These are phyloP conservation scores for Triticum timopheevii DNA, from an alignment of 176 grass and related monocot genomes.

Conservation along the genomic window DNA sequence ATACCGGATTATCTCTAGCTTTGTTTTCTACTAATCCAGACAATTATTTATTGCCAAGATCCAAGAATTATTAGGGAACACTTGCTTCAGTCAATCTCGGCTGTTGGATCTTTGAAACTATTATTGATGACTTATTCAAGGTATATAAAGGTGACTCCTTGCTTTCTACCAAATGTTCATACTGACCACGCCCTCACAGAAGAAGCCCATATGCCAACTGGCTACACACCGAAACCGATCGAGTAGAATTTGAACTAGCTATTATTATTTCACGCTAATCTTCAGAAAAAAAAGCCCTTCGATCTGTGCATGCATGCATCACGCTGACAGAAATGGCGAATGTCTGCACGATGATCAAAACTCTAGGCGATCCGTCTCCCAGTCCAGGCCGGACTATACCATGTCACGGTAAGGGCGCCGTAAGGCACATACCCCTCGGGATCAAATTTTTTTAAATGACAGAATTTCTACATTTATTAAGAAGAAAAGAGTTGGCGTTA, in stretches of 20 bases:
- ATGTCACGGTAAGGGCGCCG: constrained; percentile 12
- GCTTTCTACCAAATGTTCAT: not conserved
- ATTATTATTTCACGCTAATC: not conserved
- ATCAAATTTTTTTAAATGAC: too few relatives aligned
- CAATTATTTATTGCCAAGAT: not conserved
- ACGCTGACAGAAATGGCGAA: not conserved
- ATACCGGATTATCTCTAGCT: not conserved
- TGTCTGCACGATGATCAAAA: not conserved
- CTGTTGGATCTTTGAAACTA: not conserved
- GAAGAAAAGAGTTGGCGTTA: too few relatives aligned
- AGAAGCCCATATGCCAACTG: too few relatives aligned
- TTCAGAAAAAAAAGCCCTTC: not conserved
- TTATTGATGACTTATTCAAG: too few relatives aligned
- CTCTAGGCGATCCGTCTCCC: too few relatives aligned
- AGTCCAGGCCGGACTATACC: not conserved
- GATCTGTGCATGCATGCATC: not conserved
- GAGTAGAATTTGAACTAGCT: not conserved
- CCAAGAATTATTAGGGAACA: not conserved
- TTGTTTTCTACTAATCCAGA: not conserved
- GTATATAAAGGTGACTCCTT: not conserved
- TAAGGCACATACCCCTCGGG: constrained; percentile 11
- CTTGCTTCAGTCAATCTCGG: not conserved
- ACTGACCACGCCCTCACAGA: too few relatives aligned
- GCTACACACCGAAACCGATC: too few relatives aligned
- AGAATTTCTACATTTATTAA: too few relatives aligned